Base-by-base conservation (phyloP, 2,329 filamentous ascomycete species). In the Aspergillus neotritici region DNA sequence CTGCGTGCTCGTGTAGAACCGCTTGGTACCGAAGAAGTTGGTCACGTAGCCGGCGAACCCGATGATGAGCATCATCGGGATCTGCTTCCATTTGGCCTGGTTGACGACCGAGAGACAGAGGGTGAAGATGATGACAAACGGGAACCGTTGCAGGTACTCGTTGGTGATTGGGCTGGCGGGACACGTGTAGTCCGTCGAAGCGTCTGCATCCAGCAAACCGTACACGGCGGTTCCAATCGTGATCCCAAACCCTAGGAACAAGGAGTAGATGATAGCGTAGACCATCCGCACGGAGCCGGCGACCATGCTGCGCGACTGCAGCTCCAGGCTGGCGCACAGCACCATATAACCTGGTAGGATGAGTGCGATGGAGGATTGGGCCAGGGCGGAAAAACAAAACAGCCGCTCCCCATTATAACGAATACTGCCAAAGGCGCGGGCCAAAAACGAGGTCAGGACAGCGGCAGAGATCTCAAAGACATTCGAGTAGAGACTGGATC, bases 61-160 rank as follows among this genome's bases (percentile, higher is more conserved):
- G 56, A 94, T 90, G 50, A 79, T 37, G 2, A 87, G 68, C 86
- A 93, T 93, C 47, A 87, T 75, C 0, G 87, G 86, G 34, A 84
- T 79, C 60, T 93, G 87, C 55, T 79, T 83, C 78, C 79, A 87
- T 65, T 89, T 89, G 44, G 85, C 85, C 52, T 93, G 87, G 65
- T 91, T 90, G 64, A 91, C 83, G 54, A 90, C 75, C 48, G 84
- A 84, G 38, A 91, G 76, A 59, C 83, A 87, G 37, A 89, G 61
- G 13, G 87, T 83, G 61, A 93, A 94, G 5, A 77, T 66, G 1
- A 86, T 78, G 0, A 91, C 88, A 56, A 89, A 90, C 31, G 83
- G 69, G 66, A 90, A 89, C 49, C 76, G 78, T 51, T 74, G 78
- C 12, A 61, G 49, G 32, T 66, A 67, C 34, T 63, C 58, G 43